phyloP scores from a whole-genome alignment of 2,329 filamentous ascomycete species.

The Colletotrichum truncatum region DNA sequence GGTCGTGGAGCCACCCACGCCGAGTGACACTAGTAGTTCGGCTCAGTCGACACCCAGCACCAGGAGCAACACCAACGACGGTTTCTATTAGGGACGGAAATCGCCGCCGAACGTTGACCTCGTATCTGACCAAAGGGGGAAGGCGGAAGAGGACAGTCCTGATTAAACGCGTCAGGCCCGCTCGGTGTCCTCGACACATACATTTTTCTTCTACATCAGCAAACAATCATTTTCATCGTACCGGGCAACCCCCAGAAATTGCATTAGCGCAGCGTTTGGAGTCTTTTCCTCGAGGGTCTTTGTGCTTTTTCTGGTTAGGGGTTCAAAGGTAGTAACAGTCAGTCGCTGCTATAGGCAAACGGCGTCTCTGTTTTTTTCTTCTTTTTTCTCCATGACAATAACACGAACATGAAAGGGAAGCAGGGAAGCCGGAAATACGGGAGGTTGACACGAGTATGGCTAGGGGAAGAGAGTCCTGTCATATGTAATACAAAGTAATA shows the following conservation, averaged over 20 bases:
- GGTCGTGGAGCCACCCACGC: conserved; percentile 71
- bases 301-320: conserved; percentile 18
- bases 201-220: background rate
- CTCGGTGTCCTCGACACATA: background rate
- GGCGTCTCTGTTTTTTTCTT: background rate
- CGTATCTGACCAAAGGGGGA: background rate
- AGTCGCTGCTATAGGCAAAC: background rate
- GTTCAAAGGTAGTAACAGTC: conserved; percentile 1
- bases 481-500: conserved; percentile 29
- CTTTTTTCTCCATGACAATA: background rate
- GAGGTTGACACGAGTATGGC: background rate
- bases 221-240: conserved; percentile 1
- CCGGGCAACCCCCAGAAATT: conserved; percentile 30
- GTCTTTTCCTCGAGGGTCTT: conserved; percentile 24
- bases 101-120: background rate
- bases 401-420: conserved; percentile 13
- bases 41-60: conserved; percentile 39
- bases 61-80: conserved; percentile 30
- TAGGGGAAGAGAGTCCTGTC: background rate
- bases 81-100: conserved; percentile 31
- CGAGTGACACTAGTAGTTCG: conserved; percentile 63
- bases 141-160: background rate
- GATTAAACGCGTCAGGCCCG: background rate
- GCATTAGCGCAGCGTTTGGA: conserved; percentile 34
- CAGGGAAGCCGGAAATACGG: background rate